Evolutionary conservation across 1,139 yeast species (phyloP).

Genomic region (Tardiomyces digboiensis): DNA sequence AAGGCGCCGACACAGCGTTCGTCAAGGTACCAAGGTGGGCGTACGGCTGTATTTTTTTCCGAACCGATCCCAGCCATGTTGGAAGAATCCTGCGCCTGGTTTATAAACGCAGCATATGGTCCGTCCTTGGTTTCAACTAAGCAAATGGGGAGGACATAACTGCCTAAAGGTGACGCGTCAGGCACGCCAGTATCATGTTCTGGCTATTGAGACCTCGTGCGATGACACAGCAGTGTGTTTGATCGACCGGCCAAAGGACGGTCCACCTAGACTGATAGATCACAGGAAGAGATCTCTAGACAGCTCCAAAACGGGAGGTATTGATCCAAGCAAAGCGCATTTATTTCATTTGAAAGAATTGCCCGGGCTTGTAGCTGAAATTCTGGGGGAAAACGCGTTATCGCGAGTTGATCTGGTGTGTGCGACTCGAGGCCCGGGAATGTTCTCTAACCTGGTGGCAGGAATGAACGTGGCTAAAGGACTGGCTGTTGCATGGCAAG

Average conservation of each 20-base stretch:
- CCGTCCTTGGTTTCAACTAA: too few relatives aligned
- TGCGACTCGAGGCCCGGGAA: slow-evolving; percentile 96
- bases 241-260: slow-evolving; percentile 37
- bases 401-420: slow-evolving; percentile 66
- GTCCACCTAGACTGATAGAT: slow-evolving; percentile 43
- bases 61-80: too few relatives aligned
- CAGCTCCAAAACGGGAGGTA: slow-evolving; percentile 67
- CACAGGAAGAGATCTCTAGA: slow-evolving; percentile 60
- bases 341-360: slow-evolving; percentile 60
- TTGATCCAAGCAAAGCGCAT: slow-evolving; percentile 80
- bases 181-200: slow-evolving; percentile 44
- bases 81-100: too few relatives aligned
- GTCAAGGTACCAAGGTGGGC: too few relatives aligned
- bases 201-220: slow-evolving; percentile 90
- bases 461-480: slow-evolving; percentile 87
- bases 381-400: slow-evolving; percentile 25
- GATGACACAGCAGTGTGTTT: slow-evolving; percentile 91
- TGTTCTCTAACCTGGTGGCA: slow-evolving; percentile 80
- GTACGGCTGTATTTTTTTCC: too few relatives aligned
- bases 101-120: too few relatives aligned
- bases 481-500: slow-evolving; percentile 62
- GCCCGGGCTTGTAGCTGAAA: slow-evolving; percentile 34
- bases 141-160: too few relatives aligned
- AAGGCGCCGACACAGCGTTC: too few relatives aligned
- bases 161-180: too few relatives aligned